Percentiles rank a stretch among this genome's conserved stretches.
Evolutionary conservation across 2,329 filamentous ascomycete species (phyloP).

Genomic region (Lizonia empirigonia): DNA sequence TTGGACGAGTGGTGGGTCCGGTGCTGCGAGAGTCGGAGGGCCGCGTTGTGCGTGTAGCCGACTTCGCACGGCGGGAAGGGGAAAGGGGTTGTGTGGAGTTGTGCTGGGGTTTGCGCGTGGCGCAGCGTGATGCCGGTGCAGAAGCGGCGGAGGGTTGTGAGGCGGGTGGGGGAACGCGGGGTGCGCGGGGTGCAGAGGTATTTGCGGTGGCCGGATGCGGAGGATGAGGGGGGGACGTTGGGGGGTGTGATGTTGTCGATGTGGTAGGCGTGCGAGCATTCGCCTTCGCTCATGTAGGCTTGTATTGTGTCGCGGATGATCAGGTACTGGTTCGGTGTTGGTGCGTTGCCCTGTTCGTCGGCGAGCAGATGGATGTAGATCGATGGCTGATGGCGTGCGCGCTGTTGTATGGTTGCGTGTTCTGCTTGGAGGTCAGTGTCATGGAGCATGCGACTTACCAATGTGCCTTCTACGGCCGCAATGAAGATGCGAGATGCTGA

Average conservation of each 20-base stretch:
- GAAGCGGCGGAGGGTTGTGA: conserved; percentile 23
- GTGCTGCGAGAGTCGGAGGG: conserved; percentile 29
- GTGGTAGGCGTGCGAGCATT: conserved; percentile 13
- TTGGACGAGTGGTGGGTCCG: conserved; percentile 31
- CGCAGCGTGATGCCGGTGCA: conserved; percentile 25
- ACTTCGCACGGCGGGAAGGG: conserved; percentile 32
- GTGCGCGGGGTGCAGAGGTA: conserved; percentile 27
- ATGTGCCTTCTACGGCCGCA: conserved; percentile 34
- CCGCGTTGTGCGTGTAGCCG: conserved; percentile 33
- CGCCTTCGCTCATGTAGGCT: conserved; percentile 22
- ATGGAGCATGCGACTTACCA: conserved; percentile 21
- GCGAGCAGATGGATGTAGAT: conserved; percentile 39
- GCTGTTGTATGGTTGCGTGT: conserved; percentile 24
- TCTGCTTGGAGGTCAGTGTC: conserved; percentile 25
- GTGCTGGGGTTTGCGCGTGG: conserved; percentile 16
- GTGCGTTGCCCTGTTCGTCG: conserved; percentile 26
- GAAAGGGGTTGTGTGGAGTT: conserved; percentile 21
- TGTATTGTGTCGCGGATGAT: conserved; percentile 23
- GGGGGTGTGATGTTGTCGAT: conserved; percentile 32
- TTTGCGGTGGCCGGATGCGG: conserved; percentile 27
- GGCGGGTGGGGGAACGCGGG: conserved; percentile 21
- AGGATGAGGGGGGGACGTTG: neutral
- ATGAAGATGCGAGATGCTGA: conserved; percentile 31
- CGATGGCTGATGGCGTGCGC: conserved; percentile 31
- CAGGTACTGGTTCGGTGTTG: conserved; percentile 33